These are phyloP conservation scores for Trichoderma oligosporum DNA, from an alignment of 2,329 filamentous ascomycete species.

Conservation along the genomic window DNA sequence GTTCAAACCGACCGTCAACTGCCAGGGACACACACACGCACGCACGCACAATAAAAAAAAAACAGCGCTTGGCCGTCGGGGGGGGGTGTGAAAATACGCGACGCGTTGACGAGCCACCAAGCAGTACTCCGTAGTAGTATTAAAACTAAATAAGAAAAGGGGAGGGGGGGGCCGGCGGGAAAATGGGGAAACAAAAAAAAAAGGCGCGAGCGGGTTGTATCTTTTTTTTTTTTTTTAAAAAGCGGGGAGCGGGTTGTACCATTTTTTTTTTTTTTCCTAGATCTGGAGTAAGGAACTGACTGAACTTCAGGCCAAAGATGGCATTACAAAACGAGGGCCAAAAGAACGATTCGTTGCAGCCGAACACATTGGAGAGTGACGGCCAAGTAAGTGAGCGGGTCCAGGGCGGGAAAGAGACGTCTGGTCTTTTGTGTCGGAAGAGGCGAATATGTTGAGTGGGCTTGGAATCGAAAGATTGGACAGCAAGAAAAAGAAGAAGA, in stretches of 20 bases:
- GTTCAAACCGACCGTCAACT: conserved; percentile 22
- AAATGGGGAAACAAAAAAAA: conserved; percentile 14
- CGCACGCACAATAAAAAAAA: not conserved
- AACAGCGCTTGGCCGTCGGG: not conserved
- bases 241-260: conserved; percentile 6
- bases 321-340: conserved; percentile 30
- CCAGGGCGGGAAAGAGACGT: conserved; percentile 7
- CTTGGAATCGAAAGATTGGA: not conserved
- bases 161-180: conserved; percentile 24
- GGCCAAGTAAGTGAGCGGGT: conserved; percentile 5
- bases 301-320: conserved; percentile 25
- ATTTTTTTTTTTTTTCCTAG: too few relatives aligned
- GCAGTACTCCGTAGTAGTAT: too few relatives aligned
- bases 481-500: not conserved
- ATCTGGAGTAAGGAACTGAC: conserved; percentile 22
- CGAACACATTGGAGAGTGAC: conserved; percentile 32
- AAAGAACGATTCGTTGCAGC: conserved; percentile 28
- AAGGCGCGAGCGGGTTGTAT: conserved; percentile 8
- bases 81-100: conserved; percentile 27
- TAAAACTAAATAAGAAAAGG: conserved; percentile 20
- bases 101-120: conserved; percentile 32
- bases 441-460: conserved; percentile 15
- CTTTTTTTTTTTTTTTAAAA: conserved; percentile 21
- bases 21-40: conserved; percentile 19
- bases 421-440: conserved; percentile 17